Evolutionary conservation across 441 rosid genomes (phyloP).

Genomic region (Pelargonium cotyledonis): DNA sequence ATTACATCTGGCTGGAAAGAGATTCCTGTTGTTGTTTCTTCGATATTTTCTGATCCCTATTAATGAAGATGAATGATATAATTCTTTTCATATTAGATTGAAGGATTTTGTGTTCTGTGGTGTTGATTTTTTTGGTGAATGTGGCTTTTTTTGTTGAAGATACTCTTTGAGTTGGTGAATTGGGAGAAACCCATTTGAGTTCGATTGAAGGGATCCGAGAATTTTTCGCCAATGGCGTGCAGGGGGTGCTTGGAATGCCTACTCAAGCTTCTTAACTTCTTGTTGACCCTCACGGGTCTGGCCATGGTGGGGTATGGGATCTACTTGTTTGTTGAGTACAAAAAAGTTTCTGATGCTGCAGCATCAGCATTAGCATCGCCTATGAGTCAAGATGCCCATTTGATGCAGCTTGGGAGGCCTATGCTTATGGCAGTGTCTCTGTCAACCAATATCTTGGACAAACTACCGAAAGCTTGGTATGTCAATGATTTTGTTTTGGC

Average conservation of each 20-base stretch:
- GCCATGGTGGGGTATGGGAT: conserved; percentile 95
- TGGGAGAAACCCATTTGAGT: conserved; percentile 20
- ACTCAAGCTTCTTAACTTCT: conserved; percentile 75
- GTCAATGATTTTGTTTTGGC: too few relatives aligned
- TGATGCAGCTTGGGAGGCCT: conserved; percentile 74
- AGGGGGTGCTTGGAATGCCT: conserved; percentile 75
- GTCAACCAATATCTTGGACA: conserved; percentile 43
- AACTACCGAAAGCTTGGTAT: conserved; percentile 88
- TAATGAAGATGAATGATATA: background rate
- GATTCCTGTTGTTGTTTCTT: background rate
- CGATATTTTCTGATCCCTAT: background rate
- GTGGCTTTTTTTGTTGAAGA: conserved; percentile 21
- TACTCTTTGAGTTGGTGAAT: conserved; percentile 26
- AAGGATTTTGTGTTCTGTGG: background rate
- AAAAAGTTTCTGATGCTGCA: conserved; percentile 31
- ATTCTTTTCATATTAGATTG: background rate
- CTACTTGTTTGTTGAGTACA: conserved; percentile 82
- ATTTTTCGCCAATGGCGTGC: conserved; percentile 53
- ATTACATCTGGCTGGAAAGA: background rate
- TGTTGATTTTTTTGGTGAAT: conserved; percentile 2
- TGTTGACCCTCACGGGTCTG: conserved; percentile 78
- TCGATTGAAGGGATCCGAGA: conserved; percentile 4
- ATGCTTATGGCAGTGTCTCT: conserved; percentile 67
- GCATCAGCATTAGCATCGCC: too few relatives aligned
- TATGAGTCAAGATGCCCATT: conserved; percentile 24